phyloP scores from a whole-genome alignment of 306 rosid species.

The Cucumis hystrix region DNA sequence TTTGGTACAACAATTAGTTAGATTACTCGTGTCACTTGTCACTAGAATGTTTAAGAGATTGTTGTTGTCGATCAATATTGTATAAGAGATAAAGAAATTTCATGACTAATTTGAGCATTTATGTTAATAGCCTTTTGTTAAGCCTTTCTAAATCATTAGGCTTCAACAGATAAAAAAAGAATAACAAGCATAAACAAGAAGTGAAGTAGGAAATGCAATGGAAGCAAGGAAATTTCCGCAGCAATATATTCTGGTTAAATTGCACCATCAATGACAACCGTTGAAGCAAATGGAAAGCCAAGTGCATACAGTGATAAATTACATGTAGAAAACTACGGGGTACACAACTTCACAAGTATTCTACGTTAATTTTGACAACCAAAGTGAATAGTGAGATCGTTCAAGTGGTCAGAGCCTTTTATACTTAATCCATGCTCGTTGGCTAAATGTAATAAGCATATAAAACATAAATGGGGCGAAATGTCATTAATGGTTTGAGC shows the following conservation, averaged over 20 bases:
- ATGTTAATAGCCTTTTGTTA: neutral
- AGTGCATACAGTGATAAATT: neutral
- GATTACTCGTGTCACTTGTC: neutral
- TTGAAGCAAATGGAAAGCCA: neutral
- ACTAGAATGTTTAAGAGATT: neutral
- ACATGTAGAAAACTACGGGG: neutral
- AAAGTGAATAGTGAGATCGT: slow-evolving; percentile 49
- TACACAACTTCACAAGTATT: neutral
- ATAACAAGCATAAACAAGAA: neutral
- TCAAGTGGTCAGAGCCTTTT: slow-evolving; percentile 40
- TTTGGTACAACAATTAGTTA: neutral
- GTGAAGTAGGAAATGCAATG: neutral
- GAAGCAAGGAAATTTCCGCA: neutral
- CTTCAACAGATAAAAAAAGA: neutral
- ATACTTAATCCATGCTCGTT: slow-evolving; percentile 82
- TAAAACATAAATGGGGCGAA: slow-evolving; percentile 93
- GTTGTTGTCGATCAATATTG: neutral
- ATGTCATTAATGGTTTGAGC: slow-evolving; percentile 52
- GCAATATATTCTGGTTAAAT: neutral
- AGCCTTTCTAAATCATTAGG: neutral
- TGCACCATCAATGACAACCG: neutral
- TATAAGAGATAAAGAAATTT: neutral
- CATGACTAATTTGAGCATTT: neutral
- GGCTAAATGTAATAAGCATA: slow-evolving; percentile 85
- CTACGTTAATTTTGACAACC: slow-evolving; percentile 15